Conservation (phyloP, 208 protist species). For the Naegleria gruberi region DNA sequence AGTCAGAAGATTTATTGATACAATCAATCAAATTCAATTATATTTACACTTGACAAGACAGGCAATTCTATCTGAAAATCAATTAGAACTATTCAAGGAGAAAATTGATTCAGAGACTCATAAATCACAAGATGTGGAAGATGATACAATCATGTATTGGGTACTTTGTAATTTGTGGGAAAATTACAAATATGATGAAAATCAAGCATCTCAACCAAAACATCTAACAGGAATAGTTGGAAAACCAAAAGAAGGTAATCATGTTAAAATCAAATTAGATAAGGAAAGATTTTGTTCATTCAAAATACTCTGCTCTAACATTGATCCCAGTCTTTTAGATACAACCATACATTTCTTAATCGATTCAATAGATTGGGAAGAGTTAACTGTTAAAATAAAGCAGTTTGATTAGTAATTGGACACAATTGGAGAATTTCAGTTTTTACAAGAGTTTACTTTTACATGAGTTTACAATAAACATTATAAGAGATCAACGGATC, state of each 20-base stretch:
- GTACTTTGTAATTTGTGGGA: not conserved
- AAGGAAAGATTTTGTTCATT: not conserved
- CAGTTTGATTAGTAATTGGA: too few species aligned
- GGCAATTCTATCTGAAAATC: not conserved
- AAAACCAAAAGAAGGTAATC: not conserved
- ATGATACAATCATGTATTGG: not conserved
- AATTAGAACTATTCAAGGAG: not conserved
- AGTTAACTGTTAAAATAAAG: not conserved
- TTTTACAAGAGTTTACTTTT: too few species aligned
- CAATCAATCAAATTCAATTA: not conserved
- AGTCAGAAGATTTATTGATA: not conserved
- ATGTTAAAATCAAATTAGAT: not conserved
- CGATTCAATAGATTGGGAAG: not conserved
- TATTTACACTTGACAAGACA: not conserved
- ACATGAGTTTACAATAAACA: too few species aligned
- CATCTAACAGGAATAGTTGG: not conserved
- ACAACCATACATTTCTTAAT: not conserved
- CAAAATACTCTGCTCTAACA: not conserved
- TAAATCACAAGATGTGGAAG: not conserved
- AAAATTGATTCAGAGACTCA: not conserved
- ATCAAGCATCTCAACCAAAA: not conserved
- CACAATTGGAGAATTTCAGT: too few species aligned
- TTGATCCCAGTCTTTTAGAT: not conserved
- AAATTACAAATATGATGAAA: not conserved
- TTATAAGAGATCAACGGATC: too few species aligned